A percentile compares a stretch with the other conserved stretches of the same genome.
Evolutionary conservation across 257 asterid genomes (phyloP).

Genomic region (Linderniella brevidens): DNA sequence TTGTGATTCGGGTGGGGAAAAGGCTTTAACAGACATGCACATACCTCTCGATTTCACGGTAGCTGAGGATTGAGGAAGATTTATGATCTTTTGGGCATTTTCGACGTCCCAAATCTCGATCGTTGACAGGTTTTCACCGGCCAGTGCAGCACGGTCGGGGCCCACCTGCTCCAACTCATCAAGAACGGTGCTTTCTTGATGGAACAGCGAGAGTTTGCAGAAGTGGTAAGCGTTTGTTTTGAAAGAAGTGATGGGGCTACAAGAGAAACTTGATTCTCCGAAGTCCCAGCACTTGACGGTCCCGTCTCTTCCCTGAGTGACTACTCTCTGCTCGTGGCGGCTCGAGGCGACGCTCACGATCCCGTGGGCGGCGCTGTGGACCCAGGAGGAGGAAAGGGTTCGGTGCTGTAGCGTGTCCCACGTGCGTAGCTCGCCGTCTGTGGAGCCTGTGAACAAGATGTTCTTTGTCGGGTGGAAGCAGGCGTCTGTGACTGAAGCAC

Average conservation of each 20-base stretch:
- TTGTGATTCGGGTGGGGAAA: constrained; percentile 23
- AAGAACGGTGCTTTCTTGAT: constrained; percentile 13
- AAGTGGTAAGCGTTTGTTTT: constrained; percentile 73
- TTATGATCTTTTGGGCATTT: constrained; percentile 29
- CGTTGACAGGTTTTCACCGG: constrained; percentile 61
- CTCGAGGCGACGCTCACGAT: constrained; percentile 41
- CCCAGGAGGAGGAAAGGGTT: constrained; percentile 74
- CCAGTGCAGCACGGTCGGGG: constrained; percentile 33
- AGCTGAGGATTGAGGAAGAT: constrained; percentile 26
- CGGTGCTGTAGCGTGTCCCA: constrained; percentile 69
- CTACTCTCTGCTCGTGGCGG: constrained; percentile 36
- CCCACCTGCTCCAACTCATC: constrained; percentile 19
- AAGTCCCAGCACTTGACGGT: constrained; percentile 49
- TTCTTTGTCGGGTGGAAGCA: constrained; percentile 64
- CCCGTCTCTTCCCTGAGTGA: constrained; percentile 86
- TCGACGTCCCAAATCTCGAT: constrained; percentile 81
- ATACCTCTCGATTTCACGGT: constrained; percentile 33
- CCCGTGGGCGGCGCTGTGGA: constrained; percentile 88
- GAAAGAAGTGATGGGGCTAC: constrained; percentile 50
- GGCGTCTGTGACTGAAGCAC: constrained; percentile 70
- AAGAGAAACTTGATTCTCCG: constrained; percentile 54
- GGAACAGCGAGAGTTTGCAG: constrained; percentile 66
- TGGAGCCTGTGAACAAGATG: constrained; percentile 26
- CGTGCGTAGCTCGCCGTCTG: constrained; percentile 76
- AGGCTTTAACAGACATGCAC: constrained; percentile 76